A percentile compares a stretch with the other conserved stretches of the same genome.
Evolutionary conservation across 2,329 filamentous ascomycete species (phyloP).

Genomic region (Aureobasidium vineae): DNA sequence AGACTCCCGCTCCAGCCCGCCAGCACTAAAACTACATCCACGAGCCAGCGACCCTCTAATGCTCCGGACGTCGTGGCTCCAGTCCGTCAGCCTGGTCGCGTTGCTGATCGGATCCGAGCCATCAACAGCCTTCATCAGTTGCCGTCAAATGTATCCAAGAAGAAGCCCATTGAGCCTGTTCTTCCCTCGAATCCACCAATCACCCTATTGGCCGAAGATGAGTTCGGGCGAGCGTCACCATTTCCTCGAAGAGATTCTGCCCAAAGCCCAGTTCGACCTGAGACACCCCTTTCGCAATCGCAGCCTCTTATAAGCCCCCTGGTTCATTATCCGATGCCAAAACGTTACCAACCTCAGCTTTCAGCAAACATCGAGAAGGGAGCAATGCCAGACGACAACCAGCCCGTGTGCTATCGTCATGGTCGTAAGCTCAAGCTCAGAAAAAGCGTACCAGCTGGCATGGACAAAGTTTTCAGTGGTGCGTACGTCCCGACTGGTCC

Average conservation of each 20-base stretch:
- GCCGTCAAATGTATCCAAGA: neutral
- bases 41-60: neutral
- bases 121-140: slow-evolving; percentile 26
- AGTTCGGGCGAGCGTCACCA: slow-evolving; percentile 13
- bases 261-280: neutral
- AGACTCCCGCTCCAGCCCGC: neutral
- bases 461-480: slow-evolving; percentile 35
- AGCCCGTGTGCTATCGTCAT: slow-evolving; percentile 35
- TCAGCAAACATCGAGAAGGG: slow-evolving; percentile 2
- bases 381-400: neutral
- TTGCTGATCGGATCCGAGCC: slow-evolving; percentile 28
- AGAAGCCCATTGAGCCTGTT: neutral
- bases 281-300: slow-evolving; percentile 16
- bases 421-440: slow-evolving; percentile 32
- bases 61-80: neutral
- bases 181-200: neutral
- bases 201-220: neutral
- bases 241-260: slow-evolving; percentile 26
- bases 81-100: slow-evolving; percentile 20
- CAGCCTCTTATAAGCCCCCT: slow-evolving; percentile 18
- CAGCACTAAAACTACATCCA: neutral
- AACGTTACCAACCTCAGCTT: slow-evolving; percentile 18
- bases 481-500: slow-evolving; percentile 35
- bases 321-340: slow-evolving; percentile 26
- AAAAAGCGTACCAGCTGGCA: slow-evolving; percentile 32